These are phyloP conservation scores for Monosporozyma siamensis DNA, from an alignment of 805 yeast species.

Conservation along the genomic window DNA sequence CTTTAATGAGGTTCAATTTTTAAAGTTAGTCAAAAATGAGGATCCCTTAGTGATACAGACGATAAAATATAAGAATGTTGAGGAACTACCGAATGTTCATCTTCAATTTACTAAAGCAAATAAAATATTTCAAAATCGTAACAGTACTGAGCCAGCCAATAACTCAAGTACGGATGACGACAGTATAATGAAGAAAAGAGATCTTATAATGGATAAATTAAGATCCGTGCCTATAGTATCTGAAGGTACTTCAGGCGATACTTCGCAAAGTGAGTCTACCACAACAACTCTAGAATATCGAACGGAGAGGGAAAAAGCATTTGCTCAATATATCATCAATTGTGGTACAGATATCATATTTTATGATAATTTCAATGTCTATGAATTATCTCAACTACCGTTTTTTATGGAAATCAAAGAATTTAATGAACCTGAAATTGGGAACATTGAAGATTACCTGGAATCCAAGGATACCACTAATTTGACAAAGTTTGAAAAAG, in stretches of 20 bases:
- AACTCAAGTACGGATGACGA: slow-evolving; percentile 3
- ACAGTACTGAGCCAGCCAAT: slow-evolving; percentile 1
- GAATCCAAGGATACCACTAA: neutral
- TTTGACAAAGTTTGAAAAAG: slow-evolving; percentile 10
- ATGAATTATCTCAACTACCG: slow-evolving; percentile 13
- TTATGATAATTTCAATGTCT: slow-evolving; percentile 14
- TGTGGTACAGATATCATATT: slow-evolving; percentile 13
- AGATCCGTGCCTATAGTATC: slow-evolving; percentile 16
- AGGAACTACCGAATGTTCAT: slow-evolving; percentile 1
- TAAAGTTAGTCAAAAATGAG: slow-evolving; percentile 7
- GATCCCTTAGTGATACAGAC: slow-evolving; percentile 16
- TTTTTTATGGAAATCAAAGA: slow-evolving; percentile 16
- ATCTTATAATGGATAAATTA: slow-evolving; percentile 17
- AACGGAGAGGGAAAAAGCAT: slow-evolving; percentile 19
- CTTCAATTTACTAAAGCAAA: slow-evolving; percentile 10
- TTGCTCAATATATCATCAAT: slow-evolving; percentile 14
- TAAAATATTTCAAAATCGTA: slow-evolving; percentile 9
- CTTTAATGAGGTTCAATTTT: slow-evolving; percentile 5
- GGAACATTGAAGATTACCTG: slow-evolving; percentile 14
- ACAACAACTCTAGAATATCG: slow-evolving; percentile 14
- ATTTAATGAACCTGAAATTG: slow-evolving; percentile 16
- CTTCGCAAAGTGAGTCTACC: neutral
- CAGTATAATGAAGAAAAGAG: slow-evolving; percentile 2
- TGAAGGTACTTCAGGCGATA: slow-evolving; percentile 4
- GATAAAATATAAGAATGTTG: neutral